phyloP scores from a whole-genome alignment of 2,329 filamentous ascomycete genomes.

The Xylaria sp. region DNA sequence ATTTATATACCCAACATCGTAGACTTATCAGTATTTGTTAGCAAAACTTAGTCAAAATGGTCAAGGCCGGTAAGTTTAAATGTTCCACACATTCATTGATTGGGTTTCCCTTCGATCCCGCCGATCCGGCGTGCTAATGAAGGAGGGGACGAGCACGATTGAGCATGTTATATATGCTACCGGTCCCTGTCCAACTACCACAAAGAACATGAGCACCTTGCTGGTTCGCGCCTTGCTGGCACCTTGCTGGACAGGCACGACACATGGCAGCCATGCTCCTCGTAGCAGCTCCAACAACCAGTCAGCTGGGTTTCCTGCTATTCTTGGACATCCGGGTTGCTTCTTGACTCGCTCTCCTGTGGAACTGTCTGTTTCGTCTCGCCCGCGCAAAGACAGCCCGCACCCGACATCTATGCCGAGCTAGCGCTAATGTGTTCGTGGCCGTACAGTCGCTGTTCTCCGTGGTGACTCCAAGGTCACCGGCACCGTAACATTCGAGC shows the following conservation, averaged over 20 bases:
- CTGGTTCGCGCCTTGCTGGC: constrained; percentile 25
- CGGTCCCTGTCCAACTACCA: constrained; percentile 54
- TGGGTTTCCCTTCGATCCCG: constrained; percentile 40
- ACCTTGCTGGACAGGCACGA: constrained; percentile 45
- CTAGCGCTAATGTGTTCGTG: constrained; percentile 41
- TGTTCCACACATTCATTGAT: constrained; percentile 36
- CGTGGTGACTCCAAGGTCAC: constrained; percentile 97
- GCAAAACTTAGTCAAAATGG: constrained; percentile 81
- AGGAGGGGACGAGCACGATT: constrained; percentile 62
- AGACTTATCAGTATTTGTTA: constrained; percentile 45
- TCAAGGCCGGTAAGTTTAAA: constrained; percentile 74
- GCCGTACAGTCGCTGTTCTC: constrained; percentile 83
- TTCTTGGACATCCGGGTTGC: constrained; percentile 30
- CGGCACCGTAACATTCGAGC: constrained; percentile 95
- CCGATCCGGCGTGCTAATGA: constrained; percentile 43
- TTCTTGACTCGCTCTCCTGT: constrained; percentile 36
- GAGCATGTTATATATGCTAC: constrained; percentile 64
- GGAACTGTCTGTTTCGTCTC: constrained; percentile 37
- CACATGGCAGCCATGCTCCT: constrained; percentile 37
- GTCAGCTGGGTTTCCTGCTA: constrained; percentile 24
- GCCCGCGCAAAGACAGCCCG: constrained; percentile 16
- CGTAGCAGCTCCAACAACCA: constrained; percentile 27
- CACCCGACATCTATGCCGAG: constrained; percentile 41
- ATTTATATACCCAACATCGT: constrained; percentile 30
- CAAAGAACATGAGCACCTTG: constrained; percentile 35